phyloP scores from a whole-genome alignment of 2,329 filamentous ascomycete species.

The Cladosporium sp. region DNA sequence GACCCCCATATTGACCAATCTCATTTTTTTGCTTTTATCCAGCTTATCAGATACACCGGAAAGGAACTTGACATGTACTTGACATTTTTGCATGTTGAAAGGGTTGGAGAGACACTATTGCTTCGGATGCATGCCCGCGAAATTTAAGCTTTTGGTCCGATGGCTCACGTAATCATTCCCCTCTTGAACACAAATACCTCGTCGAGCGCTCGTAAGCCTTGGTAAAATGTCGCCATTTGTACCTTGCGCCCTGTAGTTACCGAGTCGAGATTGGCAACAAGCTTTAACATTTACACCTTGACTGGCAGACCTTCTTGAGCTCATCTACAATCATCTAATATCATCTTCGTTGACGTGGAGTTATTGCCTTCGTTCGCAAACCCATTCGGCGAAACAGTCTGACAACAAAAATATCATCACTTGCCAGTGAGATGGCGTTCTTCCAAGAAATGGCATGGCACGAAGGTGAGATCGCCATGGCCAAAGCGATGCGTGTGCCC shows the following conservation, averaged over 20 bases:
- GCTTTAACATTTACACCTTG: no score
- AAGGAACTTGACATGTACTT: not conserved
- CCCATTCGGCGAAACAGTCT: not conserved
- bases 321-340: not conserved
- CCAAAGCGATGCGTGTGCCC: constrained; percentile 61
- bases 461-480: constrained; percentile 66
- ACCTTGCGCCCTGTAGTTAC: not conserved
- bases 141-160: not conserved
- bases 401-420: not conserved
- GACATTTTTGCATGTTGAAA: no score
- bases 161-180: not conserved
- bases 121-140: no score
- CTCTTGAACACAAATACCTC: not conserved
- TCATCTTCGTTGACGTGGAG: not conserved
- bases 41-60: not conserved
- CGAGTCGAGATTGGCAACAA: no score
- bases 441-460: constrained; percentile 57
- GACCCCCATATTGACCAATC: constrained; percentile 11
- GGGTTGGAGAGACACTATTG: no score
- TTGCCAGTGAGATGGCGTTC: constrained; percentile 42
- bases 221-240: not conserved
- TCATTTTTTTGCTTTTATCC: not conserved
- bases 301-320: not conserved
- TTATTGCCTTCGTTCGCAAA: not conserved
- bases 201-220: not conserved